phyloP scores from a whole-genome alignment of 306 rosid genomes.

The Clitoria ternatea region DNA sequence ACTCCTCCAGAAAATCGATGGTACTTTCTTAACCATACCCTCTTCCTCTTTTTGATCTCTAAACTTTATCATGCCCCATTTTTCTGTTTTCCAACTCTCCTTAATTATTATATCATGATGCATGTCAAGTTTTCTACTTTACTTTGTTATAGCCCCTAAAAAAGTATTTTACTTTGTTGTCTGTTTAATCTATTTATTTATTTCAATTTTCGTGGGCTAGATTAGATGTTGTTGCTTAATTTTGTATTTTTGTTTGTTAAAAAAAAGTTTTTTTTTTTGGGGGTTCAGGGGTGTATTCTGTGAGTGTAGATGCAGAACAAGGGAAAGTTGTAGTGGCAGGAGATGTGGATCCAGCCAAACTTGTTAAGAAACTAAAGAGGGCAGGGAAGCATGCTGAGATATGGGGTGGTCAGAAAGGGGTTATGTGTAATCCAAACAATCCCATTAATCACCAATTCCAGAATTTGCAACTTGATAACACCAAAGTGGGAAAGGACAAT shows the following conservation, averaged over 20 bases:
- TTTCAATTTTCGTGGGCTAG: no score
- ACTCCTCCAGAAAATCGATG: conserved; percentile 63
- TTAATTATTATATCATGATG: neutral
- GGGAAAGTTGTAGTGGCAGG: conserved; percentile 63
- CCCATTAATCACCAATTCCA: conserved; percentile 48
- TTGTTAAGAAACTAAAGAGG: conserved; percentile 53
- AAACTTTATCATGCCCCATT: neutral
- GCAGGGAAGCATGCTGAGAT: conserved; percentile 67
- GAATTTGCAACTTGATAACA: conserved; percentile 32
- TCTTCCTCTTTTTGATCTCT: neutral
- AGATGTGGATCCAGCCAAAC: conserved; percentile 39
- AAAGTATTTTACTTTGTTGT: no score
- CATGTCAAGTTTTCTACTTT: neutral
- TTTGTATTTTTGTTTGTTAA: neutral
- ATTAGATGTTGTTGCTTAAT: neutral
- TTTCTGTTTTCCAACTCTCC: neutral
- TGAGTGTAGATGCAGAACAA: conserved; percentile 46
- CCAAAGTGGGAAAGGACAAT: conserved; percentile 36
- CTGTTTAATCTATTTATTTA: no score
- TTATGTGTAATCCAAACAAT: conserved; percentile 21
- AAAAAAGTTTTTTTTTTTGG: neutral
- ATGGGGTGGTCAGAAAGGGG: conserved; percentile 45
- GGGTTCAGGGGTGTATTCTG: conserved; percentile 47
- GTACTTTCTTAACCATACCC: conserved; percentile 20
- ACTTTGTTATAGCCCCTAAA: neutral